Evolutionary conservation across 352 stramenopile genomes (phyloP).

Genomic region (Globisporangium barbulae): DNA sequence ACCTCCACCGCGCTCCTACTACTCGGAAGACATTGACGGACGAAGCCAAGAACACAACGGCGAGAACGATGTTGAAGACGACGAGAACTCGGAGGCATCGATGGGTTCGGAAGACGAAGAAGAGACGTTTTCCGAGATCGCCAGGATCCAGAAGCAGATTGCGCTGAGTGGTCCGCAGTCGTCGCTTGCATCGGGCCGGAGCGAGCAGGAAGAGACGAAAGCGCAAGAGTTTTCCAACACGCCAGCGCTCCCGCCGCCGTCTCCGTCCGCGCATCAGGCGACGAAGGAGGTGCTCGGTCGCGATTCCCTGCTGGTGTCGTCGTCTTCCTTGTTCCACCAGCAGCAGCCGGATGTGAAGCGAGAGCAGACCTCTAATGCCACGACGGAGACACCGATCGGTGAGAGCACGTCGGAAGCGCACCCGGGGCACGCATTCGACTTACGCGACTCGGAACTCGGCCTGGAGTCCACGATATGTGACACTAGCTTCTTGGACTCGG

Average conservation of each 20-base stretch:
- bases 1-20: not conserved
- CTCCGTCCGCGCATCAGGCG: constrained; percentile 33
- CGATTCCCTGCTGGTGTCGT: constrained; percentile 29
- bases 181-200: not conserved
- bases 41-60: constrained; percentile 5
- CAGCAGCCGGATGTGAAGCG: not conserved
- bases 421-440: constrained; percentile 23
- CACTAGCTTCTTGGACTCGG: constrained; percentile 53
- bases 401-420: constrained; percentile 7
- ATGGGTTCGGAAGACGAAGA: constrained; percentile 37
- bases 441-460: constrained; percentile 37
- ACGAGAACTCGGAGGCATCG: constrained; percentile 32
- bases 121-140: constrained; percentile 12
- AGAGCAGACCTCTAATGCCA: not conserved
- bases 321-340: constrained; percentile 7
- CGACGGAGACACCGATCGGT: not conserved
- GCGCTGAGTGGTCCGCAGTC: constrained; percentile 13
- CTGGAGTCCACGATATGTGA: constrained; percentile 58
- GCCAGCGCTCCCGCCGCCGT: constrained; percentile 37
- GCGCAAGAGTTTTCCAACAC: constrained; percentile 43
- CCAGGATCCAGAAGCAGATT: constrained; percentile 11
- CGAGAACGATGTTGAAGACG: constrained; percentile 17
- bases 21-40: constrained; percentile 1
- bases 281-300: constrained; percentile 34
- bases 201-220: constrained; percentile 54